Evolutionary conservation across 441 rosid genomes (phyloP), one percentile per base, ranked within the genome.

Genomic region (Euphorbia schlechtendalii): DNA sequence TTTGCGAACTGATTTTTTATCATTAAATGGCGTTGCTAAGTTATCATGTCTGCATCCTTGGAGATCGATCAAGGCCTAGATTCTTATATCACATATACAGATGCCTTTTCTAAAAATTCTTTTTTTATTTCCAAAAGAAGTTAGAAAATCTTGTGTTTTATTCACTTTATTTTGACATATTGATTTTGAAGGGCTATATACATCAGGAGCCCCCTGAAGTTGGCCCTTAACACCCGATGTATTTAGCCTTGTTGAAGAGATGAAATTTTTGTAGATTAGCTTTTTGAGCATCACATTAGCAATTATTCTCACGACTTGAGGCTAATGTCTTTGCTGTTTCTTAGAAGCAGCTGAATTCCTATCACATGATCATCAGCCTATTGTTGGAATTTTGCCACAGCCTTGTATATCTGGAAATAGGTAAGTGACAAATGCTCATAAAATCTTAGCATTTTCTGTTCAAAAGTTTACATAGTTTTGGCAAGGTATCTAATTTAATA

Each of bases 321-420:
- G 56, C 38, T 65, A 34, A 32, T 77, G 15, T 74, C 56, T 63
- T 51, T 72, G 55, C 51, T 68, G 55, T 73, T 72, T 63, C 38
- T n/a, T 87, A 87, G 94, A 81, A 71, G 74, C 67, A 55, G 72
- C 78, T 52, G 88, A 81, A 40, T 69, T 78, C 76, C 67, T 81
- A 46, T 68, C 77, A 71, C 71, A 73, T 67, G 74, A 77, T 67
- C 76, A 69, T 28, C 83, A 80, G 59, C 81, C 84, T 51, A 65
- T 87, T 55, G 87, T 81, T 63, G 89, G 89, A 72, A 69, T 87
- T 77, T 85, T 87, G 67, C 85, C 88, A 14, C 90, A 83, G 65
- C 87, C 88, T 24, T 66, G 69, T 66, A 77, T 82, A 65, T 74
- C 73, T 0, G 82, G 83, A 71, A 79, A 79, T 78, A 85, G 90